phyloP scores from a whole-genome alignment of 495 filamentous ascomycete species.

The Xylaria nigripes region DNA sequence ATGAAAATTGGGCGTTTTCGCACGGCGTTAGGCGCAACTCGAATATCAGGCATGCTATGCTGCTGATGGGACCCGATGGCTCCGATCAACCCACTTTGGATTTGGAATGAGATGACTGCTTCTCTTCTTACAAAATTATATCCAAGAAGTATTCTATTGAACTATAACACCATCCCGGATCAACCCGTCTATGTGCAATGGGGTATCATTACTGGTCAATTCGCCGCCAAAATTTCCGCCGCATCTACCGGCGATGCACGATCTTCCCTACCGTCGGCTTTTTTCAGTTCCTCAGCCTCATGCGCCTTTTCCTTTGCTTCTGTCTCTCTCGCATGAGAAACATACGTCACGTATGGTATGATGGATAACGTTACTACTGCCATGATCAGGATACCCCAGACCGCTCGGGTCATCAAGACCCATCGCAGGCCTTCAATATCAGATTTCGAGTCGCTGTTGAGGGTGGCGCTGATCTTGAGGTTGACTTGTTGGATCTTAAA shows the following conservation, averaged over 20 bases:
- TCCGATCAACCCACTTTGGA: neutral
- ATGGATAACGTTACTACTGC: slow-evolving; percentile 39
- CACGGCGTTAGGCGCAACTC: slow-evolving; percentile 8
- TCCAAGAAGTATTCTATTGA: neutral
- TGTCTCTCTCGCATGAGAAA: slow-evolving; percentile 33
- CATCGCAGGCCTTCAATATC: slow-evolving; percentile 87
- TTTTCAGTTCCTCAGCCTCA: slow-evolving; percentile 27
- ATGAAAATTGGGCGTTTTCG: neutral
- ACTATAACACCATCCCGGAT: neutral
- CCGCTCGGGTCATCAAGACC: slow-evolving; percentile 81
- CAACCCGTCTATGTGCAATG: slow-evolving; percentile 14
- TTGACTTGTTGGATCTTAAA: slow-evolving; percentile 78
- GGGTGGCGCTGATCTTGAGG: slow-evolving; percentile 80
- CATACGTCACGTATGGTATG: slow-evolving; percentile 41
- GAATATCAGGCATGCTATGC: neutral
- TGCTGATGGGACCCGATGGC: neutral
- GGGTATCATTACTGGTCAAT: slow-evolving; percentile 27
- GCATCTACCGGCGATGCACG: slow-evolving; percentile 31
- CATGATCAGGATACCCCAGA: slow-evolving; percentile 65
- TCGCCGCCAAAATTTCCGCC: slow-evolving; percentile 40
- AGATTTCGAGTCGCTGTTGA: slow-evolving; percentile 79
- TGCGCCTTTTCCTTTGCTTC: slow-evolving; percentile 28
- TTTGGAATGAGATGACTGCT: neutral
- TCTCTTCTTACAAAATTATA: neutral
- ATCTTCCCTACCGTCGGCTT: slow-evolving; percentile 31